These are phyloP conservation scores for Monascus ruber DNA, from an alignment of 2,329 filamentous ascomycete genomes.

Conservation along the genomic window DNA sequence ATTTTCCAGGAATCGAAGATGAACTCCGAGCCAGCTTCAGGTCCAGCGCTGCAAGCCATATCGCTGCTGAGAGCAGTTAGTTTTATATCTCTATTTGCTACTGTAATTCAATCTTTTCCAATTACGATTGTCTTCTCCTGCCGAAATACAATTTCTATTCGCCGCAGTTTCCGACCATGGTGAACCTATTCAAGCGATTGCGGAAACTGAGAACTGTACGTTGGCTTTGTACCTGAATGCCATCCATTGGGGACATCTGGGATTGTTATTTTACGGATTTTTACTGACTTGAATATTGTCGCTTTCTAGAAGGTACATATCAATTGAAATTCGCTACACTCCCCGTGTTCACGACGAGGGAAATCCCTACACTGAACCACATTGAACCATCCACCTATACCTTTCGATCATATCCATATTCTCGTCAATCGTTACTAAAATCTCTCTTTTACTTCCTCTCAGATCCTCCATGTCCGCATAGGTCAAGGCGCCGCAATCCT, in stretches of 20 bases:
- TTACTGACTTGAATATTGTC: constrained; percentile 10
- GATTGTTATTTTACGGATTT: constrained; percentile 1
- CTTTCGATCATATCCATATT: constrained; percentile 10
- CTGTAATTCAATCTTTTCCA: not conserved
- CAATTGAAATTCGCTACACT: no score
- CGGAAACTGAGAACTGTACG: constrained; percentile 61
- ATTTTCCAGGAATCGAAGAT: constrained; percentile 9
- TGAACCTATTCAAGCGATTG: constrained; percentile 52
- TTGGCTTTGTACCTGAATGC: constrained; percentile 7
- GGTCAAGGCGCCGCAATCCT: constrained; percentile 76
- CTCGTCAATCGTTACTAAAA: not conserved
- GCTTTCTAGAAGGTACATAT: constrained; percentile 10
- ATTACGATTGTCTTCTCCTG: not conserved
- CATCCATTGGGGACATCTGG: no score
- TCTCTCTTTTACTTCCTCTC: constrained; percentile 2
- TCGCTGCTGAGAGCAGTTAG: no score
- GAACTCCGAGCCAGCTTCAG: constrained; percentile 5
- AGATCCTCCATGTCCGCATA: constrained; percentile 65
- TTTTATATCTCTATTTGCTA: not conserved
- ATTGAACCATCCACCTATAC: no score
- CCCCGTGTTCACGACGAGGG: no score
- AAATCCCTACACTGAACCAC: no score
- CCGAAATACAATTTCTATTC: constrained; percentile 6
- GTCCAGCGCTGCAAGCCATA: no score
- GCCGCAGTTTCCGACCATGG: constrained; percentile 25